Conservation (phyloP, 192 early-diverging fungal genomes). For the Phycomyces blakesleeanus region DNA sequence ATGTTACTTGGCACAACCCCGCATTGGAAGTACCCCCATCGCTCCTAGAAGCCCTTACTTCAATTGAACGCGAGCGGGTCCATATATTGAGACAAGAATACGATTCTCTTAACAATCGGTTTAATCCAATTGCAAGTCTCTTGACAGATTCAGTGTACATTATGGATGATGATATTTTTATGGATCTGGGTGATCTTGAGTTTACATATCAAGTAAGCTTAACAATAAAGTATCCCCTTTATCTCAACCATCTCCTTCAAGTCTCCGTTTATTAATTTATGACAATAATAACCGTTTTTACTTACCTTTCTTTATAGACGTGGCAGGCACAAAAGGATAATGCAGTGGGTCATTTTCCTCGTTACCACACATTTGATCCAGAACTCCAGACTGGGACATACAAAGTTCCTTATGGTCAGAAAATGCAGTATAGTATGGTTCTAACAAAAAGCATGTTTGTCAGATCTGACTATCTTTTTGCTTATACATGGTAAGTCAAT, state of each 20-base stretch:
- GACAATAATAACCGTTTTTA: too few relatives aligned
- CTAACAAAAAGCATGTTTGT: conserved; percentile 36
- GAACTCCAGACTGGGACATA: conserved; percentile 7
- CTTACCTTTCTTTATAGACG: conserved; percentile 9
- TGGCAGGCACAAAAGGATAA: conserved; percentile 21
- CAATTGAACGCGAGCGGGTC: conserved; percentile 5
- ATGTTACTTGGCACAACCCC: conserved; percentile 40
- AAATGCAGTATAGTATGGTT: conserved; percentile 17
- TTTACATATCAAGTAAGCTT: conserved; percentile 21
- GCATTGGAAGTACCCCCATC: conserved; percentile 16
- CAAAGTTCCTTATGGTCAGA: conserved; percentile 7
- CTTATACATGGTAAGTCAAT: conserved; percentile 29
- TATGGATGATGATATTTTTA: conserved; percentile 35
- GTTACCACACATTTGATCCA: conserved; percentile 20
- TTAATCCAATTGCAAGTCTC: conserved; percentile 23
- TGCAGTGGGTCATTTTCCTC: conserved; percentile 31
- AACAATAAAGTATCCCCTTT: neutral
- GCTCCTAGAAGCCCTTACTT: conserved; percentile 10
- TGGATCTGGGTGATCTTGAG: conserved; percentile 22
- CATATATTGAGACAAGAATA: conserved; percentile 17
- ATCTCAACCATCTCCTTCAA: neutral
- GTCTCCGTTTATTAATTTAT: too few relatives aligned
- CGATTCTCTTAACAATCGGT: conserved; percentile 40
- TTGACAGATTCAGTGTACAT: conserved; percentile 29
- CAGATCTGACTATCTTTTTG: conserved; percentile 29